These are phyloP conservation scores for Tolypocladium ovalisporum DNA, from an alignment of 2,329 filamentous ascomycete genomes.

Conservation along the genomic window DNA sequence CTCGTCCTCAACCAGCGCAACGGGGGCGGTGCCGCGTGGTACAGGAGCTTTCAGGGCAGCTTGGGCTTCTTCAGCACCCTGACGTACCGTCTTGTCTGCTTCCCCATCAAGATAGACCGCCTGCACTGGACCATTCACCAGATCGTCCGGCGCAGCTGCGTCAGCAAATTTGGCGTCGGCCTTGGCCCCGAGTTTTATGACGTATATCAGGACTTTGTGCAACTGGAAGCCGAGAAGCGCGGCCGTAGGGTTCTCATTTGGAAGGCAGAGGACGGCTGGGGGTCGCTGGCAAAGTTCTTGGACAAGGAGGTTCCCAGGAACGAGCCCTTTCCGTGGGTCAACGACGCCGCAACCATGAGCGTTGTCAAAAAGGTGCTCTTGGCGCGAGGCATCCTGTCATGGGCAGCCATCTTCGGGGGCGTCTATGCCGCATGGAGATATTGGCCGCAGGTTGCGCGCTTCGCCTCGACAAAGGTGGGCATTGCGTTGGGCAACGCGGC, in stretches of 20 bases:
- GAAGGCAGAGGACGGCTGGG: slow-evolving; percentile 28
- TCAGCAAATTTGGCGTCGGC: slow-evolving; percentile 5
- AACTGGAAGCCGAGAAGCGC: slow-evolving; percentile 16
- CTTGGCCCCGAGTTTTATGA: slow-evolving; percentile 8
- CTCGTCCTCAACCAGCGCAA: slow-evolving; percentile 21
- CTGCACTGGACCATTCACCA: slow-evolving; percentile 15
- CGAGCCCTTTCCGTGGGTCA: slow-evolving; percentile 20
- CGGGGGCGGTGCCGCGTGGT: slow-evolving; percentile 13
- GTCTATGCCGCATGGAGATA: slow-evolving; percentile 4
- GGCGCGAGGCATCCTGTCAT: slow-evolving; percentile 6
- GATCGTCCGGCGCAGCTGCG: slow-evolving; percentile 1
- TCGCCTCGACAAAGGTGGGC: not conserved
- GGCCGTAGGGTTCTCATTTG: slow-evolving; percentile 15
- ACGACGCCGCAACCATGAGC: slow-evolving; percentile 14
- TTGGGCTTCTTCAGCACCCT: slow-evolving; percentile 17
- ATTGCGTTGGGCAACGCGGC: not conserved
- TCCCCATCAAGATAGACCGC: slow-evolving; percentile 16
- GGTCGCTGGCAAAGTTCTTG: slow-evolving; percentile 29
- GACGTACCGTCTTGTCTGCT: slow-evolving; percentile 12
- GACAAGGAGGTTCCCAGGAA: slow-evolving; percentile 19
- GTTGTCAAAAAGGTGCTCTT: slow-evolving; percentile 5
- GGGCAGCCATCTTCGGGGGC: slow-evolving; percentile 3
- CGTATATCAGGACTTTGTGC: slow-evolving; percentile 12
- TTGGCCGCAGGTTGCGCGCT: slow-evolving; percentile 2
- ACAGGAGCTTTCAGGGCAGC: slow-evolving; percentile 12